Conservation (phyloP, 805 yeast genomes). For the Diddensiella caesifluorescens region DNA sequence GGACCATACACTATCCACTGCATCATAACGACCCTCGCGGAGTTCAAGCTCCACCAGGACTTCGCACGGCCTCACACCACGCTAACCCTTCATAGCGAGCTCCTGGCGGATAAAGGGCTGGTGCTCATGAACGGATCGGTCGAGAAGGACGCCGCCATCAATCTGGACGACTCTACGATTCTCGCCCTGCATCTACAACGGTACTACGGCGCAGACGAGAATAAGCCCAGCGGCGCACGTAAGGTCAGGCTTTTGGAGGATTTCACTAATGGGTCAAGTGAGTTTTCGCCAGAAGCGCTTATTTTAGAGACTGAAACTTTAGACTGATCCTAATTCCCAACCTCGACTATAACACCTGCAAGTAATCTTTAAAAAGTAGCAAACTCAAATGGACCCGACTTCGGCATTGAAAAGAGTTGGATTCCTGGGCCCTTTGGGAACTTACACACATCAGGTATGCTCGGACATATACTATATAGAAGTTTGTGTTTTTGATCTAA, state of each 20-base stretch:
- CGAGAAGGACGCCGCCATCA: slow-evolving; percentile 64
- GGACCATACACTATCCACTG: slow-evolving; percentile 83
- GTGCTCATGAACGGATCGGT: slow-evolving; percentile 84
- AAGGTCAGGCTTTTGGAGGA: slow-evolving; percentile 55
- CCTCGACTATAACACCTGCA: no score
- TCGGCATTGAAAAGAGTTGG: slow-evolving; percentile 34
- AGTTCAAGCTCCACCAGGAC: slow-evolving; percentile 83
- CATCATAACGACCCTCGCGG: slow-evolving; percentile 85
- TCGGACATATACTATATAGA: not conserved
- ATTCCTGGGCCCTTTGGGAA: slow-evolving; percentile 85
- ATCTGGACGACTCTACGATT: slow-evolving; percentile 70
- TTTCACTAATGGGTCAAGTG: slow-evolving; percentile 63
- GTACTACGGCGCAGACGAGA: slow-evolving; percentile 47
- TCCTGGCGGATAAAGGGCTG: slow-evolving; percentile 50
- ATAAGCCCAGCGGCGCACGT: slow-evolving; percentile 36
- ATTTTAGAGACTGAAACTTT: slow-evolving; percentile 69
- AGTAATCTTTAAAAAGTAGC: no score
- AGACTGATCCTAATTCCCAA: slow-evolving; percentile 36
- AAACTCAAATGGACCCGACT: no score
- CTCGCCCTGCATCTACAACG: slow-evolving; percentile 41
- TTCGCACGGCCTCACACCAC: slow-evolving; percentile 95
- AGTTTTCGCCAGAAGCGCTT: slow-evolving; percentile 63
- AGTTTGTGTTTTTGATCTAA: not conserved
- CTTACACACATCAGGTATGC: slow-evolving; percentile 81
- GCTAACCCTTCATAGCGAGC: slow-evolving; percentile 77